Conservation (phyloP, 352 stramenopile genomes). For the Pythium periplocum region DNA sequence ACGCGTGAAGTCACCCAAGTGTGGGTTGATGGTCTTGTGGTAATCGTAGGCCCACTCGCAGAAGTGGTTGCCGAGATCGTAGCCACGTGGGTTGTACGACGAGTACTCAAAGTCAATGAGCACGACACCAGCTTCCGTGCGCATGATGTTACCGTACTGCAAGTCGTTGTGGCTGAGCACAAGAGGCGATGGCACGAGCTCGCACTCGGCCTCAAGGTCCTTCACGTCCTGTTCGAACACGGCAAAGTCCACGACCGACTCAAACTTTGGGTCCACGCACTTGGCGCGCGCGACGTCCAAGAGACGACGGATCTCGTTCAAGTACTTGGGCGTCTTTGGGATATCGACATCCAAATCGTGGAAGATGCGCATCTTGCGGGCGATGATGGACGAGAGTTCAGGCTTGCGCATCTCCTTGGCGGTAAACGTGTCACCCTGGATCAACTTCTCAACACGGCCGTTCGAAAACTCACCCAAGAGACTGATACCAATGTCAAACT, state of each 20-base stretch:
- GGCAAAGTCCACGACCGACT: slow-evolving; percentile 40
- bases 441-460: slow-evolving; percentile 68
- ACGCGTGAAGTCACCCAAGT: slow-evolving; percentile 69
- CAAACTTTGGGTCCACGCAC: slow-evolving; percentile 41
- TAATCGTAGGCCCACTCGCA: slow-evolving; percentile 85
- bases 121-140: slow-evolving; percentile 55
- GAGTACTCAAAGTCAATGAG: slow-evolving; percentile 95
- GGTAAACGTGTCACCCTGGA: slow-evolving; percentile 62
- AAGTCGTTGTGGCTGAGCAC: slow-evolving; percentile 93
- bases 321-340: slow-evolving; percentile 36
- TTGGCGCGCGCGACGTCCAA: slow-evolving; percentile 55
- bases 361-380: slow-evolving; percentile 62
- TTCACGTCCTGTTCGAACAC: slow-evolving; percentile 37
- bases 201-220: slow-evolving; percentile 50
- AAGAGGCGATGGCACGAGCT: slow-evolving; percentile 54
- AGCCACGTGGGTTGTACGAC: slow-evolving; percentile 87
- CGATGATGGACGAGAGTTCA: slow-evolving; percentile 40
- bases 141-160: slow-evolving; percentile 92
- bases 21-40: slow-evolving; percentile 74
- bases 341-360: slow-evolving; percentile 72
- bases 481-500: slow-evolving; percentile 61
- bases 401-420: slow-evolving; percentile 65
- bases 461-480: slow-evolving; percentile 79
- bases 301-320: slow-evolving; percentile 53
- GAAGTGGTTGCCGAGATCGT: slow-evolving; percentile 92